Conservation (phyloP, 129 eudicot species). For the Calendula officinalis region DNA sequence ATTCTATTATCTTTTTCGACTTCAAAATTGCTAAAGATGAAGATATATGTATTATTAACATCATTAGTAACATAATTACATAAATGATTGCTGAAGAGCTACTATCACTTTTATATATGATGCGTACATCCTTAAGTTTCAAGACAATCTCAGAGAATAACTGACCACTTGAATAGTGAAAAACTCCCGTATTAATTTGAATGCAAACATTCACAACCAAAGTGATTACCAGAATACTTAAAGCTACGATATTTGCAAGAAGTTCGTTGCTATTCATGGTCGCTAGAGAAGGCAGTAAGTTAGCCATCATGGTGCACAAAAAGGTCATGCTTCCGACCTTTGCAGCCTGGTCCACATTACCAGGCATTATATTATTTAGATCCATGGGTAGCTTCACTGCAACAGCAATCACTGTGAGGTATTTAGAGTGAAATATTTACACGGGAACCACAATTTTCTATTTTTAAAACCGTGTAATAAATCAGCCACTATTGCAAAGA, state of each 20-base stretch:
- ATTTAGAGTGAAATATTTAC: background rate
- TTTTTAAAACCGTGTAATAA: background rate
- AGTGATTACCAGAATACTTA: conserved; percentile 6
- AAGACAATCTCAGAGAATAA: no score
- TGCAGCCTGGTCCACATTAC: background rate
- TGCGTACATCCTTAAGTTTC: no score
- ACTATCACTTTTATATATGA: no score
- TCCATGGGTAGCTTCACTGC: conserved; percentile 11
- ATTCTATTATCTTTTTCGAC: no score
- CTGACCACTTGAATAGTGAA: no score
- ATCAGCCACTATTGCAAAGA: background rate
- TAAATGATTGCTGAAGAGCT: no score
- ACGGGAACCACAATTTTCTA: background rate
- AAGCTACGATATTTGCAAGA: conserved; percentile 9
- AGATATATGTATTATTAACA: no score
- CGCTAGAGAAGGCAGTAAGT: background rate
- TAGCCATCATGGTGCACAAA: background rate
- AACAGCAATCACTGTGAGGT: background rate
- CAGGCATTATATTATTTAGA: conserved; percentile 2
- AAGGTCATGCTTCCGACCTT: conserved; percentile 19
- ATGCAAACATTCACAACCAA: conserved; percentile 7
- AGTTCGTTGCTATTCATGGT: background rate
- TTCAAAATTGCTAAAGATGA: no score
- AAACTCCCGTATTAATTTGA: conserved; percentile 4
- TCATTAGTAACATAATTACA: no score